Conservation (phyloP, 139 green algal species). For the Bryopsis sp. region DNA sequence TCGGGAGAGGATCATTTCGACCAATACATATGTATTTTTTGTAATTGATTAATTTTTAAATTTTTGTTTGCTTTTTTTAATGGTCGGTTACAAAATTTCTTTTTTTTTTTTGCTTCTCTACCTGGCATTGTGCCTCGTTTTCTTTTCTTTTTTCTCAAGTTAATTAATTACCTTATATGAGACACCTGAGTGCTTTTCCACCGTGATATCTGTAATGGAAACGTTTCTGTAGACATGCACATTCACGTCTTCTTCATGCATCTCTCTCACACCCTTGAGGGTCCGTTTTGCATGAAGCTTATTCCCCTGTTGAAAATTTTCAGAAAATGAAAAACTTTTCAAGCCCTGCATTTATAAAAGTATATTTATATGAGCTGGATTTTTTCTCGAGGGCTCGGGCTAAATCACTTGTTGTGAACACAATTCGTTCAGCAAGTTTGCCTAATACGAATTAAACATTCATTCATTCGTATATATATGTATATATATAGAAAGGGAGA, state of each 20-base stretch:
- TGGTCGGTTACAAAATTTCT: too few species aligned
- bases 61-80: too few species aligned
- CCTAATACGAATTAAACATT: too few species aligned
- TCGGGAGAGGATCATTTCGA: too few species aligned
- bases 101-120: too few species aligned
- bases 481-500: too few species aligned
- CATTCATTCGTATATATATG: background rate
- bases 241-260: background rate
- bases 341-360: background rate
- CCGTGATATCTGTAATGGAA: slow-evolving; percentile 8
- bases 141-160: too few species aligned
- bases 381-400: background rate
- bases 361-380: background rate
- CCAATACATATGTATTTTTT: too few species aligned
- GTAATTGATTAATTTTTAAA: too few species aligned
- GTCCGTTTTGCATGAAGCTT: background rate
- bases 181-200: background rate
- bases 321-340: background rate
- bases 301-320: background rate
- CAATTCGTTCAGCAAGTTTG: background rate
- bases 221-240: slow-evolving; percentile 25
- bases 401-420: background rate
- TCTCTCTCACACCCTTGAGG: background rate
- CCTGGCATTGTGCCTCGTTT: too few species aligned
- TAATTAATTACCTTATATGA: background rate